Evolutionary conservation across 768 basidiomycete genomes (phyloP).

Genomic region (Phaeotremella skinneri): DNA sequence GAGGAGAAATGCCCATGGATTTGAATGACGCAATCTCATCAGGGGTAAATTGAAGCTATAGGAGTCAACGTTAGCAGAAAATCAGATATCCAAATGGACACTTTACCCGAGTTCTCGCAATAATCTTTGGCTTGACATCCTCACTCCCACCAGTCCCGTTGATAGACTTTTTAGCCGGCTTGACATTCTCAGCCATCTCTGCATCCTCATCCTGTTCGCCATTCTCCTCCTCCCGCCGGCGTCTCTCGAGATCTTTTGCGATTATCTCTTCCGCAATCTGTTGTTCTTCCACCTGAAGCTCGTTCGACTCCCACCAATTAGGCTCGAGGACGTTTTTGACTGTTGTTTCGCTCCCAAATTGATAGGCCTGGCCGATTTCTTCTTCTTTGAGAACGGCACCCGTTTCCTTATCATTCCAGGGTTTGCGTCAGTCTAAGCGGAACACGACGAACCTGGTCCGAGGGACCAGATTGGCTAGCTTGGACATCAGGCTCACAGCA

Average conservation of each 20-base stretch:
- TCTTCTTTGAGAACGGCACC: slow-evolving; percentile 47
- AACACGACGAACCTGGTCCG: too few relatives aligned
- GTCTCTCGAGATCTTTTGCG: slow-evolving; percentile 23
- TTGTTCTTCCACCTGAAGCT: slow-evolving; percentile 26
- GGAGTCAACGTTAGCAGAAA: background rate
- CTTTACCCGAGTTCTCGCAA: slow-evolving; percentile 44
- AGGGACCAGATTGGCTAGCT: background rate
- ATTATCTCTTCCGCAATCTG: slow-evolving; percentile 32
- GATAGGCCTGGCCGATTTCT: slow-evolving; percentile 52
- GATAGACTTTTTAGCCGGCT: slow-evolving; percentile 15
- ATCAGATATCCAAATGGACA: background rate
- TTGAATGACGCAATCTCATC: slow-evolving; percentile 79
- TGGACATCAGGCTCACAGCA: slow-evolving; percentile 56
- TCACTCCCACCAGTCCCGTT: slow-evolving; percentile 13
- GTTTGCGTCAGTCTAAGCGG: background rate
- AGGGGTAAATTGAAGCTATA: slow-evolving; percentile 75
- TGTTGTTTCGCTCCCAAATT: slow-evolving; percentile 47
- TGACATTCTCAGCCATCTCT: slow-evolving; percentile 26
- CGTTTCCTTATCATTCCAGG: slow-evolving; percentile 38
- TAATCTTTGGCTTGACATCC: slow-evolving; percentile 27
- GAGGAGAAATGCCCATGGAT: slow-evolving; percentile 73
- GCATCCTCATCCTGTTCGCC: slow-evolving; percentile 34
- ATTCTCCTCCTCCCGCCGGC: slow-evolving; percentile 51
- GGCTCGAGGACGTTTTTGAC: slow-evolving; percentile 43
- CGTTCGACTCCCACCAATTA: slow-evolving; percentile 44